Evolutionary conservation across 139 green algal species (phyloP), one percentile per base, ranked within the genome.

Genomic region (Gonium pectorale): DNA sequence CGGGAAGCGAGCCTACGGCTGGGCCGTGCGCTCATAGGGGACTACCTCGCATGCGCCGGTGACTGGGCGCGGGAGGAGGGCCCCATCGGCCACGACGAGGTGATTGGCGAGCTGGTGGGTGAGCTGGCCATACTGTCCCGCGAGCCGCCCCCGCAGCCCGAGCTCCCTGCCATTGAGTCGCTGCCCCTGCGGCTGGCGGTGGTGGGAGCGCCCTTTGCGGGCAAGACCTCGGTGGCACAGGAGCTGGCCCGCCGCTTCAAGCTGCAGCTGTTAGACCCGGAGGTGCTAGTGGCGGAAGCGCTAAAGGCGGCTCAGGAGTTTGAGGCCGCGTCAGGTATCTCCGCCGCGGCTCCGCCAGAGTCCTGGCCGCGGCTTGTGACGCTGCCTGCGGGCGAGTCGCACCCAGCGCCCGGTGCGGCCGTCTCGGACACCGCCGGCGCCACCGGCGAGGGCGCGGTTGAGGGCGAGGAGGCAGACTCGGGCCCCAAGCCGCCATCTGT

Each of bases 211-310:
- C 91, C 92, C 24, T 94, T 95, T 85, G 64, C 86, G 22, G 94
- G 94, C 69, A 96, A 95, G 90, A 92, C 86, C 40, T 91, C 64
- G 6, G 71, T 92, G 59, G 92, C 92, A 0, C 86, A 88, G 40
- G 80, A 88, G 37, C 68, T 95, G 29, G 85, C 91, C 24, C 75
- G 86, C 29, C n/a, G 37, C 19, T 89, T 83, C 84, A 80, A 86
- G 59, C 85, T 94, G 51, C 40, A 43, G 44, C 35, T 93, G 79
- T 75, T 95, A 26, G 77, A 89, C 0, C 84, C 90, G 33, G 80
- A 93, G 83, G 59, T 72, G 54, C 81, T 93, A 4, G 69, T 90
- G n/a, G 46, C 84, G 15, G 83, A 90, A 17, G 89, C 87, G 24
- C 56, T 92, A 2, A 67, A 54, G n/a, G 90, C 79, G 5, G 90